Percentiles rank a stretch among this genome's conserved stretches.
These are phyloP conservation scores for Trametes cinnabarina DNA, from an alignment of 768 basidiomycete species.

Conservation along the genomic window DNA sequence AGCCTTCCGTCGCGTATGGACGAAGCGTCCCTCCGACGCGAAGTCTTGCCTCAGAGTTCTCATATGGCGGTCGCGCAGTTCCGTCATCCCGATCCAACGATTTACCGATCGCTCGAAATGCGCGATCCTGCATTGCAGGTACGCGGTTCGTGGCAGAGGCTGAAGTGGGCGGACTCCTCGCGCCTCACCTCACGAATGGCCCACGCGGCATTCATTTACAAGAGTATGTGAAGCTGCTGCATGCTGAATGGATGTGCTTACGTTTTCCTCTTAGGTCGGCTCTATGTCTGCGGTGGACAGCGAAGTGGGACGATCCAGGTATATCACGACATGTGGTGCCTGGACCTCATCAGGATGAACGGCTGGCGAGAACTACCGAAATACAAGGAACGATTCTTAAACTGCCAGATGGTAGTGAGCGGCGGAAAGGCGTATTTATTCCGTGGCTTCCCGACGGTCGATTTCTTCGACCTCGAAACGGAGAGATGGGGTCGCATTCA, in stretches of 20 bases:
- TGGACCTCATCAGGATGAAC: constrained; percentile 19
- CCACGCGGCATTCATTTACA: constrained; percentile 25
- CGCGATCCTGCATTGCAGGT: constrained; percentile 27
- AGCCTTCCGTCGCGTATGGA: background rate
- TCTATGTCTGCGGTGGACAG: constrained; percentile 20
- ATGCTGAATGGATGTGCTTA: background rate
- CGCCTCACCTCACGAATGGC: constrained; percentile 29
- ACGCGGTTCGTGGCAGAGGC: constrained; percentile 37
- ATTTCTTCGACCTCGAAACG: constrained; percentile 37
- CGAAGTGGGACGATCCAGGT: constrained; percentile 13
- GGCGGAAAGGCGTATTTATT: constrained; percentile 38
- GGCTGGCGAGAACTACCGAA: constrained; percentile 22
- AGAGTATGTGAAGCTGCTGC: constrained; percentile 5
- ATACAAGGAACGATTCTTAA: constrained; percentile 10
- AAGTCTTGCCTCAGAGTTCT: background rate
- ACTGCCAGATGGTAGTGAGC: constrained; percentile 23
- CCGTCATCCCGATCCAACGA: constrained; percentile 19
- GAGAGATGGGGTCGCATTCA: constrained; percentile 34
- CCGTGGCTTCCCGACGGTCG: constrained; percentile 30
- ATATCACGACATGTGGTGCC: constrained; percentile 21
- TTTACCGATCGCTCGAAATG: constrained; percentile 10
- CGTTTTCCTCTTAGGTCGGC: constrained; percentile 6
- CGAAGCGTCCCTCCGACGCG: constrained; percentile 1
- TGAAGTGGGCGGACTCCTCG: constrained; percentile 28
- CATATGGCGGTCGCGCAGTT: background rate